Conservation (phyloP, 164 flowering plant genomes). For the Platanus orientalis region DNA sequence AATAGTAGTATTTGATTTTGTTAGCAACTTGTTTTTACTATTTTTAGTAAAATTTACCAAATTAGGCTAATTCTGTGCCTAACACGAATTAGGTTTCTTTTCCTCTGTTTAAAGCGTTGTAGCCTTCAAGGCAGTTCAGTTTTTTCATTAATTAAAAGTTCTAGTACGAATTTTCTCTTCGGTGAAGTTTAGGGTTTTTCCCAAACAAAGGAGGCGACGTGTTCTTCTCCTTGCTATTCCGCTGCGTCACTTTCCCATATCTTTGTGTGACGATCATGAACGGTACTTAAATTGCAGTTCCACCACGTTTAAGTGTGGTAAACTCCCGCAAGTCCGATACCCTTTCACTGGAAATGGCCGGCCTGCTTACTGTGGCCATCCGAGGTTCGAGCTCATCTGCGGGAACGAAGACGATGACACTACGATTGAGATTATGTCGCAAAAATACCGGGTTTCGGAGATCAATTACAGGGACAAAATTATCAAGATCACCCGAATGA, state of each 20-base stretch:
- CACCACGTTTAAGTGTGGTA: conserved; percentile 22
- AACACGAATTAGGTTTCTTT: too few species aligned
- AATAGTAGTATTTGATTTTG: too few species aligned
- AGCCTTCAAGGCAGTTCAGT: too few species aligned
- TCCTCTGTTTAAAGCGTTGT: too few species aligned
- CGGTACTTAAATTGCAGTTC: conserved; percentile 23
- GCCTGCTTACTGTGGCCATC: conserved; percentile 34
- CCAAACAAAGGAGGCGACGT: too few species aligned
- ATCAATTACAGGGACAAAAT: not conserved
- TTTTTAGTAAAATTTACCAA: too few species aligned
- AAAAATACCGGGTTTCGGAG: conserved; percentile 18
- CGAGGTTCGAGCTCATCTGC: conserved; percentile 30
- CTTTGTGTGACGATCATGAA: conserved; percentile 8
- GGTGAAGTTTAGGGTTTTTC: too few species aligned
- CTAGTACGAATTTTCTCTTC: too few species aligned
- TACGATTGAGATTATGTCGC: conserved; percentile 8
- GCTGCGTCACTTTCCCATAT: conserved; percentile 1
- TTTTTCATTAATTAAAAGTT: too few species aligned
- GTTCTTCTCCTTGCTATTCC: too few species aligned
- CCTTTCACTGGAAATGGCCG: conserved; percentile 42
- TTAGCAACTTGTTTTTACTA: too few species aligned
- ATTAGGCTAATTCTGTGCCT: too few species aligned
- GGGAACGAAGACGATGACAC: conserved; percentile 19
- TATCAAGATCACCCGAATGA: conserved; percentile 26
- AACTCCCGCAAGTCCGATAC: conserved; percentile 19